Evolutionary conservation across 768 basidiomycete species (phyloP), one percentile per base, ranked within the genome.

Genomic region (Psilocybe cyanescens): DNA sequence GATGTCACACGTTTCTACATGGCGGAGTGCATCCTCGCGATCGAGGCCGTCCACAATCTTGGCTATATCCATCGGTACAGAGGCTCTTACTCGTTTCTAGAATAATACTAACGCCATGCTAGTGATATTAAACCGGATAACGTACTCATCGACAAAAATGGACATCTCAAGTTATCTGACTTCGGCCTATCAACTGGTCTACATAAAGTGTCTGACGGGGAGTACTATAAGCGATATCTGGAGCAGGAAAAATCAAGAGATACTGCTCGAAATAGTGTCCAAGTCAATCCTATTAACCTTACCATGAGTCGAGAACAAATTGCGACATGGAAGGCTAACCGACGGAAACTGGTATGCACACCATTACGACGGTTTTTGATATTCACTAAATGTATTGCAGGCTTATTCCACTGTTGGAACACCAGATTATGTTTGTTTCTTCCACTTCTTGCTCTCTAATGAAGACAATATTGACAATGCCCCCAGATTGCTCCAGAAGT

Each of bases 111-210:
- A 24, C 39, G 35, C 35, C 49, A 47, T 41, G 58, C 24, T 75
- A 98, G 97, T 67, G 97, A 99, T 73, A 99, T 99, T 76, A 99
- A 99, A 79, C 97, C 97, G 24, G 97, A 99, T 76, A 99, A 99
- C 71, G 97, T 99, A 64, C 83, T 99, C 61, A 99, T 99, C 68
- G 97, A 99, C 81, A 92, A 91, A 74, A 91, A 91, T 61, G 97
- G 97, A 0, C 97, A 99, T 74, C 84, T 99, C 74, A 99, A 99
- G 75, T 79, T 99, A 31, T 99, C 97, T 44, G 97, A 99, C 75
- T 99, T 99, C 72, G 97, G 97, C 61, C 86, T 99, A 41, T 98
- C 96, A 16, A 99, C 97, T 30, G 97, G 97, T 8, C 87, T 99
- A 74, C 97, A 99, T 78, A 99, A 97, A 75, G 90, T 89, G 56